phyloP scores from a whole-genome alignment of 805 yeast species.

The Aciculoconidium aculeatum region DNA sequence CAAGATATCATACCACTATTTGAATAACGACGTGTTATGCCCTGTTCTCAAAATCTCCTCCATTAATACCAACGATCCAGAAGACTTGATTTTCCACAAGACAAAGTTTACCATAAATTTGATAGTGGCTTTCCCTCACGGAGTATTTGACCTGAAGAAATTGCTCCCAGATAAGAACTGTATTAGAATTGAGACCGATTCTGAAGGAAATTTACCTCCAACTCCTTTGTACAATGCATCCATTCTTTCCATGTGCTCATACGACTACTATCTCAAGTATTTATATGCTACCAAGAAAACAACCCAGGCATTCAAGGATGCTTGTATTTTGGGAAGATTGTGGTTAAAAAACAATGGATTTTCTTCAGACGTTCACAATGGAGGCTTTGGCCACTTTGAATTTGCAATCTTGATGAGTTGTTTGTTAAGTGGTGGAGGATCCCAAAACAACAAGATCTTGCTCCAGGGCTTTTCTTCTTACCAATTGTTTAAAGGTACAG shows the following conservation, averaged over 20 bases:
- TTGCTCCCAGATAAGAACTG: constrained; percentile 77
- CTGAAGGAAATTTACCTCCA: constrained; percentile 45
- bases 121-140: constrained; percentile 66
- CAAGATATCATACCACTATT: constrained; percentile 54
- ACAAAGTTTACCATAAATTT: constrained; percentile 70
- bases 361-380: constrained; percentile 51
- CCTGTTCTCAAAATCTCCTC: constrained; percentile 69
- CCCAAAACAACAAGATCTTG: constrained; percentile 66
- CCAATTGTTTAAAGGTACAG: constrained; percentile 86
- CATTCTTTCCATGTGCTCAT: constrained; percentile 60
- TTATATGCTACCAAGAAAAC: constrained; percentile 70
- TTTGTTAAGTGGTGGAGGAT: constrained; percentile 77
- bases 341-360: constrained; percentile 91
- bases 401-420: constrained; percentile 78
- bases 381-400: constrained; percentile 93
- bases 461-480: constrained; percentile 87
- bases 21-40: constrained; percentile 70
- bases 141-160: constrained; percentile 68
- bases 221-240: constrained; percentile 88
- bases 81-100: constrained; percentile 52
- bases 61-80: constrained; percentile 40
- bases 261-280: constrained; percentile 66
- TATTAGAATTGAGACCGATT: constrained; percentile 58
- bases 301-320: constrained; percentile 80
- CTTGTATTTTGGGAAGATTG: constrained; percentile 76